Conservation (phyloP, 2,329 filamentous ascomycete genomes). For the Trichoderma asperellum region DNA sequence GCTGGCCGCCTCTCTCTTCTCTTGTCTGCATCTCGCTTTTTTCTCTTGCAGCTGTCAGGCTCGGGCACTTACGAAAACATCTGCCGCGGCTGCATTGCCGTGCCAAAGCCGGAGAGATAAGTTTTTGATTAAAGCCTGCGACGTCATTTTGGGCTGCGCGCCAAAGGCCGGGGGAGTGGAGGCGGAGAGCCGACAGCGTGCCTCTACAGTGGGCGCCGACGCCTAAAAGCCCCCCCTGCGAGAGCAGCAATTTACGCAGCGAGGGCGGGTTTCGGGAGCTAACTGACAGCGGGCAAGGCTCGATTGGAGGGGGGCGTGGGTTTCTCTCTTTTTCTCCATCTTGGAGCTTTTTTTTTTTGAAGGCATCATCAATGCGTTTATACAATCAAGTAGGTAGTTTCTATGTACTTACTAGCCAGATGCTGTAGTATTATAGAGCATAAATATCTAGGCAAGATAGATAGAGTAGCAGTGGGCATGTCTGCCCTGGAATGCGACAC, state of each 20-base stretch:
- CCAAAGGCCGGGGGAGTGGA: constrained; percentile 25
- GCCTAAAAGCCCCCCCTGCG: constrained; percentile 9
- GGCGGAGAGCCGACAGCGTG: constrained; percentile 22
- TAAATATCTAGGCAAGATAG: background rate
- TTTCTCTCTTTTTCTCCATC: background rate
- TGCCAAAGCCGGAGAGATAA: constrained; percentile 21
- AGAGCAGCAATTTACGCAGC: background rate
- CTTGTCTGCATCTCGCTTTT: background rate
- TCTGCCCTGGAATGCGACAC: background rate
- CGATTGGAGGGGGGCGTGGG: background rate
- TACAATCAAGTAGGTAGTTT: background rate
- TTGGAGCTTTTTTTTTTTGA: background rate
- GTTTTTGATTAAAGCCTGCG: background rate
- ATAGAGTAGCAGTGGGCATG: background rate
- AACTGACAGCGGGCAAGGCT: constrained; percentile 11
- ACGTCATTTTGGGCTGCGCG: constrained; percentile 22
- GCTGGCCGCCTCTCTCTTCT: background rate
- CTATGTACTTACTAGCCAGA: background rate
- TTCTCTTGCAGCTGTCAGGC: background rate
- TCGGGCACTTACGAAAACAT: background rate
- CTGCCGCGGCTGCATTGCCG: constrained; percentile 23
- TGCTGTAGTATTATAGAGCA: background rate
- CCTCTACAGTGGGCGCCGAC: constrained; percentile 21
- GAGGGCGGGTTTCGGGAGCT: constrained; percentile 18
- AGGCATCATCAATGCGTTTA: background rate